Evolutionary conservation across 2,329 filamentous ascomycete species (phyloP), one percentile per base, ranked within the genome.

Genomic region (Pseudocercospora vitis): DNA sequence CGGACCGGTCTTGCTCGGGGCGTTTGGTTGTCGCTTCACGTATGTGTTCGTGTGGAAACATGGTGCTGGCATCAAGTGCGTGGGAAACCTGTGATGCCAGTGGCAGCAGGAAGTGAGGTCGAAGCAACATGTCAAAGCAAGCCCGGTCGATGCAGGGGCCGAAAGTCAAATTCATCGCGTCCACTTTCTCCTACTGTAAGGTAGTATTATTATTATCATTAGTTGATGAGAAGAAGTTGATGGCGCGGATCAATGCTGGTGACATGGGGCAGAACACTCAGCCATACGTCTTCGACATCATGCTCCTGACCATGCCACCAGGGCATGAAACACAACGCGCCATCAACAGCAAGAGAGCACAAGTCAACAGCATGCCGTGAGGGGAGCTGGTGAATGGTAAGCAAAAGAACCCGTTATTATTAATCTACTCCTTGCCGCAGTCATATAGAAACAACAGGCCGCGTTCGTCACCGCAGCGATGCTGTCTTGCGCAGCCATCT

Each of bases 361-460:
- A 18, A 37, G n/a, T n/a, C n/a, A n/a, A n/a, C n/a, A n/a, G n/a
- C n/a, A n/a, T n/a, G n/a, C n/a, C n/a, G n/a, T n/a, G n/a, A n/a
- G n/a, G n/a, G n/a, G n/a, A n/a, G n/a, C n/a, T n/a, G 33, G 24
- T 29, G n/a, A 14, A 45, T 23, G 8, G 24, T 31, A 19, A n/a
- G 26, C 11, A 21, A 32, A 44, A 37, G 24, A 51, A 51, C 49
- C 8, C 48, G 21, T 35, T 44, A 24, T n/a, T 46, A 48, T 52
- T 56, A 52, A 31, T 53, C 52, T 52, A 52, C 24, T 52, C 37
- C 46, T 31, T 45, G 42, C n/a, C 29, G 16, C 37, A 37, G 46
- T 19, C 31, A 24, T 48, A 14, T 32, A 26, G 46, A 39, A 29
- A 48, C 29, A 37, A 48, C 31, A 24, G 16, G 31, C 24, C 19